These are phyloP conservation scores for Kuraishia ogatae DNA, from an alignment of 805 yeast genomes.

Conservation along the genomic window DNA sequence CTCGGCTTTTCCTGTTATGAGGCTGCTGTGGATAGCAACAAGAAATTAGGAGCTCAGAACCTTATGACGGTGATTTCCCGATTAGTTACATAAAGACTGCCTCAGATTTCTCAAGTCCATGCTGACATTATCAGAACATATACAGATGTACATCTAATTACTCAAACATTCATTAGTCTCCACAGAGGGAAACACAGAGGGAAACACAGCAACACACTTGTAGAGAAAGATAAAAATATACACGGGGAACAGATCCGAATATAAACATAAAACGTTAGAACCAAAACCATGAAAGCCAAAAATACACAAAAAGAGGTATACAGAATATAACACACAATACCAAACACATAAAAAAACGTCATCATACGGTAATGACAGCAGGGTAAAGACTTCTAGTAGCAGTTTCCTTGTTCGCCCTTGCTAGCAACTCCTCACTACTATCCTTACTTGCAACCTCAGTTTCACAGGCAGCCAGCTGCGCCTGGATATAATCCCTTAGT, in stretches of 20 bases:
- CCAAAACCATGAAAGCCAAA: not conserved
- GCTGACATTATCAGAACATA: no score
- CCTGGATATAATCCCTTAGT: not conserved
- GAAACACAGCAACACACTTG: not conserved
- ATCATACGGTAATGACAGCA: not conserved
- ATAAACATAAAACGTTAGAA: not conserved
- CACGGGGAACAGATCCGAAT: not conserved
- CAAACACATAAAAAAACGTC: not conserved
- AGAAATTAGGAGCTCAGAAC: no score
- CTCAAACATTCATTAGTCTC: not conserved
- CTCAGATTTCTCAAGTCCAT: no score
- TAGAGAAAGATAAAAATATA: no score
- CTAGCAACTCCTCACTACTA: no score
- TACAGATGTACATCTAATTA: no score
- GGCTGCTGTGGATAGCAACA: no score
- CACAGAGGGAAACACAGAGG: not conserved
- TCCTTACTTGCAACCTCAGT: not conserved
- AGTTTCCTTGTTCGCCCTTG: not conserved
- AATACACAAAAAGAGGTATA: not conserved
- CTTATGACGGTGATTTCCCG: no score
- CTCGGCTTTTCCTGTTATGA: no score
- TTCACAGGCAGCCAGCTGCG: not conserved
- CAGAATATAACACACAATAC: not conserved
- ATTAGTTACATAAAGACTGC: no score
- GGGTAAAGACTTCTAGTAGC: not conserved